These are phyloP conservation scores for Gloeopeniophorella convolvens DNA, from an alignment of 768 basidiomycete genomes.

Conservation along the genomic window DNA sequence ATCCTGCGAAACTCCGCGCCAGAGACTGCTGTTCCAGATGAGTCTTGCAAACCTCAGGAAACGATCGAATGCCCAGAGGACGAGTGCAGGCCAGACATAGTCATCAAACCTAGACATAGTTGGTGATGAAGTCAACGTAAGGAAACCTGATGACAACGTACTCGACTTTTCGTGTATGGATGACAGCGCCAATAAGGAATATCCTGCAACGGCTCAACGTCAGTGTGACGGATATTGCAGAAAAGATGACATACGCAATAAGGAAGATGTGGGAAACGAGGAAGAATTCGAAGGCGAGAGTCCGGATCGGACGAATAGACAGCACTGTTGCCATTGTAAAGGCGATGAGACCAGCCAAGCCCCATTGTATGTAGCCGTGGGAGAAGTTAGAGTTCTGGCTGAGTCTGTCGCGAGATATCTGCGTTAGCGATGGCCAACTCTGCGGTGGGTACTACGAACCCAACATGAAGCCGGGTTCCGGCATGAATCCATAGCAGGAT, in stretches of 20 bases:
- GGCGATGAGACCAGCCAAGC: slow-evolving; percentile 23
- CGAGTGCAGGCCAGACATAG: slow-evolving; percentile 42
- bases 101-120: slow-evolving; percentile 27
- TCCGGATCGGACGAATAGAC: slow-evolving; percentile 35
- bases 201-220: slow-evolving; percentile 26
- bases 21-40: slow-evolving; percentile 33
- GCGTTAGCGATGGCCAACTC: too few relatives aligned
- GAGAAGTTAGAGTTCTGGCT: slow-evolving; percentile 32
- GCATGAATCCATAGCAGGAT: slow-evolving; percentile 42
- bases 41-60: slow-evolving; percentile 34
- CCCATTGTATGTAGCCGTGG: slow-evolving; percentile 33
- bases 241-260: slow-evolving; percentile 23
- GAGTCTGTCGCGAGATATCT: too few relatives aligned
- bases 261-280: slow-evolving; percentile 24
- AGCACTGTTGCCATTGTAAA: slow-evolving; percentile 34
- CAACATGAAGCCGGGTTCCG: slow-evolving; percentile 23
- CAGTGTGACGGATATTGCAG: not conserved
- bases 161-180: slow-evolving; percentile 30
- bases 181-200: slow-evolving; percentile 35
- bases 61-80: slow-evolving; percentile 45
- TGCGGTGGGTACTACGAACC: too few relatives aligned
- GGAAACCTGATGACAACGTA: slow-evolving; percentile 12
- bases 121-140: not conserved
- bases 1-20: slow-evolving; percentile 17
- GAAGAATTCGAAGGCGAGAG: slow-evolving; percentile 39